A percentile compares a stretch with the other conserved stretches of the same genome.
Conservation (phyloP, 2,329 filamentous ascomycete genomes). For the Cercospora sp. region DNA sequence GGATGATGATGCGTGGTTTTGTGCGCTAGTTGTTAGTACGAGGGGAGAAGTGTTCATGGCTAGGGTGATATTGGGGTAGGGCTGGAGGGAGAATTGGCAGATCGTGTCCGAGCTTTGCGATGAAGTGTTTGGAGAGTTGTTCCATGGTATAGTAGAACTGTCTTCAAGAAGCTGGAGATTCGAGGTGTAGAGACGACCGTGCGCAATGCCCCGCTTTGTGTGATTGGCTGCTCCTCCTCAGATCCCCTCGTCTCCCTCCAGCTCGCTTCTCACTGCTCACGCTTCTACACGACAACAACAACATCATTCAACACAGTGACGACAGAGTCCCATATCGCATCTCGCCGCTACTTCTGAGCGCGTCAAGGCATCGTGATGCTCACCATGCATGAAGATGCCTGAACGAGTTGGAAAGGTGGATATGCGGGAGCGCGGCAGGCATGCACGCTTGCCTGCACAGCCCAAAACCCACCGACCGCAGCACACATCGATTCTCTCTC, state of each 20-base stretch:
- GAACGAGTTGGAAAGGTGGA: neutral
- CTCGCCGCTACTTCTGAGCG: neutral
- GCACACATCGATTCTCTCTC: neutral
- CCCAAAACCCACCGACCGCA: conserved; percentile 1
- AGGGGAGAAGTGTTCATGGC: neutral
- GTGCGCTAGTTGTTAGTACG: neutral
- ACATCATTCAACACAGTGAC: neutral
- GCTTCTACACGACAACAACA: neutral
- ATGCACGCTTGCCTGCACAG: conserved; percentile 15
- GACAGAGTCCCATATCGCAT: neutral
- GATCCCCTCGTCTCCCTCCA: neutral
- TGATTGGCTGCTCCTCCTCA: neutral
- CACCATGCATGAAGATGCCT: neutral
- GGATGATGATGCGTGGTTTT: neutral
- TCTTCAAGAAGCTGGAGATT: neutral
- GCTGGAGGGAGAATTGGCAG: neutral
- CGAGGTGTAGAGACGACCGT: neutral
- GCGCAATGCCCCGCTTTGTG: neutral
- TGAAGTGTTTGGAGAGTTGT: neutral
- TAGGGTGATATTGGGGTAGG: neutral
- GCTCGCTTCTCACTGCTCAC: neutral
- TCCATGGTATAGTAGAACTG: neutral
- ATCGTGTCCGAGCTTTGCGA: neutral
- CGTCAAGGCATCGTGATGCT: neutral
- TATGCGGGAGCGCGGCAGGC: neutral